Percentiles rank a stretch among this genome's conserved stretches.
phyloP scores from a whole-genome alignment of 768 basidiomycete species.

The Pulveroboletus sp. region DNA sequence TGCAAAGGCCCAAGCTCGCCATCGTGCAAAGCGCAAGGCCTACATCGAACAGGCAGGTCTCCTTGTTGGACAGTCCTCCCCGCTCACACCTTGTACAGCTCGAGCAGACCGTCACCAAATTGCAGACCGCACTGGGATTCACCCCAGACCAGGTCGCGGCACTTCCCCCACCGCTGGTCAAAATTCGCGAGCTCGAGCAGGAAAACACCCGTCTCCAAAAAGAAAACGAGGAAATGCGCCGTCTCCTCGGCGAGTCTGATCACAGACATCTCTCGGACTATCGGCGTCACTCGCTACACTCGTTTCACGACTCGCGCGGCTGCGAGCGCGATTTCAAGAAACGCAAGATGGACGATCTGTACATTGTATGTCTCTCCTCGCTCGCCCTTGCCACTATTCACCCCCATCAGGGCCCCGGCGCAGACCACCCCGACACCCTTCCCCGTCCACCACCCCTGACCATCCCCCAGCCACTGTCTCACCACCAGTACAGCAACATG shows the following conservation, averaged over 20 bases:
- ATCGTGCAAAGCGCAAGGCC: slow-evolving; percentile 89
- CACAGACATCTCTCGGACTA: slow-evolving; percentile 41
- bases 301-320: slow-evolving; percentile 47
- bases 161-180: slow-evolving; percentile 67
- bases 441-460: slow-evolving; percentile 55
- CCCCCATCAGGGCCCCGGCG: slow-evolving; percentile 42
- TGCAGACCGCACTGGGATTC: slow-evolving; percentile 71
- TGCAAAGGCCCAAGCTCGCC: slow-evolving; percentile 84
- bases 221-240: slow-evolving; percentile 74
- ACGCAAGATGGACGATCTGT: slow-evolving; percentile 59
- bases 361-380: slow-evolving; percentile 38
- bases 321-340: slow-evolving; percentile 63
- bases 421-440: slow-evolving; percentile 36
- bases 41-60: slow-evolving; percentile 75
- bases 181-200: slow-evolving; percentile 80
- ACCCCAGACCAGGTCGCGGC: slow-evolving; percentile 73
- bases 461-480: slow-evolving; percentile 52
- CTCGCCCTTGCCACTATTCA: background rate
- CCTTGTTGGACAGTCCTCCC: slow-evolving; percentile 9
- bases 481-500: slow-evolving; percentile 48
- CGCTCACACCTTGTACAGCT: slow-evolving; percentile 46
- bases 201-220: slow-evolving; percentile 70
- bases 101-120: slow-evolving; percentile 81
- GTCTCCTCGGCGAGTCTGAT: slow-evolving; percentile 52
- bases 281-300: slow-evolving; percentile 45